phyloP scores from a whole-genome alignment of 2,329 filamentous ascomycete genomes.

The Epichloe aotearoae region DNA sequence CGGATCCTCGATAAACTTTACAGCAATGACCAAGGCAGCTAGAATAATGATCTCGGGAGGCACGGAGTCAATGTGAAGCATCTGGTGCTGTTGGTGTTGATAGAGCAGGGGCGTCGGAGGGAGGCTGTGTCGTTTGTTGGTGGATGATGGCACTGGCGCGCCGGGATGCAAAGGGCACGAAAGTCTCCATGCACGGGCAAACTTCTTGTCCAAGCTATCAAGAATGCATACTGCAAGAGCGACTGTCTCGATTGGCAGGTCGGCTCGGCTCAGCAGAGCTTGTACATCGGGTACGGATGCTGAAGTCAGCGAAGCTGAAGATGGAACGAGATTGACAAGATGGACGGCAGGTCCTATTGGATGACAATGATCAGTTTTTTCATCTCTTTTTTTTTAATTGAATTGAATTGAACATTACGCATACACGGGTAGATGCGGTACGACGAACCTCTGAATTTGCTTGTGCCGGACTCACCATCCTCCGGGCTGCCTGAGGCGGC shows the following conservation, averaged over 20 bases:
- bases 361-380: neutral
- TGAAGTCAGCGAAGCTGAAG: constrained; percentile 44
- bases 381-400: no score
- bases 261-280: constrained; percentile 43
- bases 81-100: constrained; percentile 32
- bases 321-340: constrained; percentile 52
- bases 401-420: no score
- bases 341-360: constrained; percentile 49
- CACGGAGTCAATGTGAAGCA: constrained; percentile 48
- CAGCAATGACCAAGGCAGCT: constrained; percentile 48
- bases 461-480: constrained; percentile 30
- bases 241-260: constrained; percentile 46
- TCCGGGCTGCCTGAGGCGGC: constrained; percentile 21
- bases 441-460: constrained; percentile 24
- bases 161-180: constrained; percentile 36
- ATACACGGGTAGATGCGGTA: neutral
- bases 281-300: constrained; percentile 48
- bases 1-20: constrained; percentile 51
- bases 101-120: constrained; percentile 24
- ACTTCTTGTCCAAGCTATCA: constrained; percentile 49
- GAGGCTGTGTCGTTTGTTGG: constrained; percentile 35
- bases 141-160: constrained; percentile 9
- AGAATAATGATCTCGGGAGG: constrained; percentile 50
- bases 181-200: constrained; percentile 49
- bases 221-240: constrained; percentile 54